These are phyloP conservation scores for Candida rishiriensis DNA, from an alignment of 805 yeast species.

Conservation along the genomic window DNA sequence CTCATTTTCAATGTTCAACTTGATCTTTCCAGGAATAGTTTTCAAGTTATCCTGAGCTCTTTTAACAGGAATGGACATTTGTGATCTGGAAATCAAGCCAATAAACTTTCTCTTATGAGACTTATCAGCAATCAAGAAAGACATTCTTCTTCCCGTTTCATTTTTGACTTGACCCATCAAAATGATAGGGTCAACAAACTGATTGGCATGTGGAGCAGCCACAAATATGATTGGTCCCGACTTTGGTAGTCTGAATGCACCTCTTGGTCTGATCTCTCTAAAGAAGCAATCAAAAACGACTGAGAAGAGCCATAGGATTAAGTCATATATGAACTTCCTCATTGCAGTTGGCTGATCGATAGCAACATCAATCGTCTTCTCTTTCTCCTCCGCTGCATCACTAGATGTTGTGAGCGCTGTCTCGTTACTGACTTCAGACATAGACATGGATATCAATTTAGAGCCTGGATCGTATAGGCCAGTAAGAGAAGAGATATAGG, in stretches of 20 bases:
- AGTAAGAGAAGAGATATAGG: no score
- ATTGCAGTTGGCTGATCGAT: slow-evolving; percentile 15
- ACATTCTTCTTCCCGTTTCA: slow-evolving; percentile 42
- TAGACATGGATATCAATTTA: no score
- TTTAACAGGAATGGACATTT: slow-evolving; percentile 83
- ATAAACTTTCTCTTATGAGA: slow-evolving; percentile 49
- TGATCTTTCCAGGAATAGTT: slow-evolving; percentile 63
- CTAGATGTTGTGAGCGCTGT: no score
- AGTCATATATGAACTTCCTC: slow-evolving; percentile 44
- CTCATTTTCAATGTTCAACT: slow-evolving; percentile 42
- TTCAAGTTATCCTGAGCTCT: slow-evolving; percentile 85
- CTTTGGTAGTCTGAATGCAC: slow-evolving; percentile 58
- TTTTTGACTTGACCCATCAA: slow-evolving; percentile 73
- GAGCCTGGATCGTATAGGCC: no score
- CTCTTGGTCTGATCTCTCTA: slow-evolving; percentile 69
- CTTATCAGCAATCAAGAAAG: slow-evolving; percentile 51
- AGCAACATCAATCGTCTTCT: no score
- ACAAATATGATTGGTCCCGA: slow-evolving; percentile 70
- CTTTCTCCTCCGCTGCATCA: no score
- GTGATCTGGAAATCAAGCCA: slow-evolving; percentile 71
- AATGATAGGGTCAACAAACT: slow-evolving; percentile 72
- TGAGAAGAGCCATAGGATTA: slow-evolving; percentile 45
- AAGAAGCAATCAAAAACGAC: slow-evolving; percentile 56
- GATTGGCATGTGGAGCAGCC: slow-evolving; percentile 84
- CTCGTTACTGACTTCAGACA: no score